Percentiles rank a stretch among this genome's conserved stretches.
Conservation (phyloP, 2,329 filamentous ascomycete species). For the Didymellaceae sp. region DNA sequence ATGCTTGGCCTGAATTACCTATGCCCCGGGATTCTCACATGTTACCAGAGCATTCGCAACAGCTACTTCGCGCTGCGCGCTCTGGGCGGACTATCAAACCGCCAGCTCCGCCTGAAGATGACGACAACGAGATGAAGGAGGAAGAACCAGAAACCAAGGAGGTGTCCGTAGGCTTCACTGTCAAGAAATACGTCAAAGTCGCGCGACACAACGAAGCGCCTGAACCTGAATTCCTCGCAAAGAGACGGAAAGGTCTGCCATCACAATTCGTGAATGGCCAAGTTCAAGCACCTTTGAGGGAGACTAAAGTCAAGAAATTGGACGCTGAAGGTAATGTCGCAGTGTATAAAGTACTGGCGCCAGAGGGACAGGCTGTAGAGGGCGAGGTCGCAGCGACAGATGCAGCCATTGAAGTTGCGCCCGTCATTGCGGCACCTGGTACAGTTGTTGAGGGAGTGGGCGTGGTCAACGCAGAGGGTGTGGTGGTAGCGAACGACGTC, state of each 20-base stretch:
- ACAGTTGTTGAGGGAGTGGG: conserved; percentile 66
- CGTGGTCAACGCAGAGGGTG: conserved; percentile 66
- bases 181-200: conserved; percentile 64
- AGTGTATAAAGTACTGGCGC: conserved; percentile 81
- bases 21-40: conserved; percentile 88
- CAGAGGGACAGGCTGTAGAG: conserved; percentile 78
- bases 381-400: conserved; percentile 75
- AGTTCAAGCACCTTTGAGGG: conserved; percentile 62
- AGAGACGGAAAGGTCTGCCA: conserved; percentile 65
- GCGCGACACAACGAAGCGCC: conserved; percentile 64
- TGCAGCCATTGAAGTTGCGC: conserved; percentile 54
- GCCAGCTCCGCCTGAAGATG: conserved; percentile 69
- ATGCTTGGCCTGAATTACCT: conserved; percentile 78
- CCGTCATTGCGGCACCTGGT: conserved; percentile 60
- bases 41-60: conserved; percentile 78
- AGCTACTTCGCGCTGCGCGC: conserved; percentile 80
- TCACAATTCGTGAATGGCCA: conserved; percentile 47
- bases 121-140: conserved; percentile 60
- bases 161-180: conserved; percentile 59
- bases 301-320: conserved; percentile 78
- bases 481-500: conserved; percentile 59
- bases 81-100: conserved; percentile 79
- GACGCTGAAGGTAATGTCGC: conserved; percentile 81
- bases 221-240: conserved; percentile 68
- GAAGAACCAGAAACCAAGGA: conserved; percentile 53